Base-by-base conservation (phyloP, 108 stramenopile genomes). In the Cyclotella cryptica region DNA sequence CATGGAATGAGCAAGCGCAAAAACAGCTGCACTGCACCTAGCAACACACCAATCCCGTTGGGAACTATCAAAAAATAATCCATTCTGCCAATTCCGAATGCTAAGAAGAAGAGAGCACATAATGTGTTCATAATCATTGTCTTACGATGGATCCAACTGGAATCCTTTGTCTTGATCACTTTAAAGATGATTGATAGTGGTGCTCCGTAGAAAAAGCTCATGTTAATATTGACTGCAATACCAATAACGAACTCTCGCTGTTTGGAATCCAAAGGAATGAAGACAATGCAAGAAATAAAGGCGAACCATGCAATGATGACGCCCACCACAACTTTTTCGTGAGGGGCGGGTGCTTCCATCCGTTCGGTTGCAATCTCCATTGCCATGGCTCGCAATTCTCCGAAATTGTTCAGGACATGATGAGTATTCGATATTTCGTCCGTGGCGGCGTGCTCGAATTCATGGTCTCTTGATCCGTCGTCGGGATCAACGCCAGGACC, bases 161-260 rank as follows among this genome's bases (percentile, higher is more conserved):
- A 85, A 64, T 79, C 84, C 57, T 42, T 71, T 7, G 78, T 80
- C 41, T 70, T 78, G 2, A 91, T 17, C 0, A 95, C 94, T 15
- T 72, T 81, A 9, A 69, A 45, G 40, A 95, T 91, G 12, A 85
- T 91, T 10, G 87, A 85, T 9, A 95, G 71, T 1, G 94, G 94
- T 21, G 94, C 94, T 10, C 91, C 94, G 62, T 95, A 95, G 65
- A 95, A 95, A 66, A 95, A 91, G 41, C 92, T 70, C 17, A 91
- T 69, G 77, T 90, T 92, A 53, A 87, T 55, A 77, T 95, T 95
- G 22, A 89, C 89, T 0, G 79, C 63, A 51, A 81, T 55, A 0
- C 90, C 92, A 44, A 95, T 81, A 1, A 94, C 57, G 27, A 84
- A 54, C 69, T 90, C 74, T 59, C 79, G 26, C 67, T 79, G 57